These are phyloP conservation scores for Pyricularia pennisetigena DNA, from an alignment of 2,329 filamentous ascomycete species.

Conservation along the genomic window DNA sequence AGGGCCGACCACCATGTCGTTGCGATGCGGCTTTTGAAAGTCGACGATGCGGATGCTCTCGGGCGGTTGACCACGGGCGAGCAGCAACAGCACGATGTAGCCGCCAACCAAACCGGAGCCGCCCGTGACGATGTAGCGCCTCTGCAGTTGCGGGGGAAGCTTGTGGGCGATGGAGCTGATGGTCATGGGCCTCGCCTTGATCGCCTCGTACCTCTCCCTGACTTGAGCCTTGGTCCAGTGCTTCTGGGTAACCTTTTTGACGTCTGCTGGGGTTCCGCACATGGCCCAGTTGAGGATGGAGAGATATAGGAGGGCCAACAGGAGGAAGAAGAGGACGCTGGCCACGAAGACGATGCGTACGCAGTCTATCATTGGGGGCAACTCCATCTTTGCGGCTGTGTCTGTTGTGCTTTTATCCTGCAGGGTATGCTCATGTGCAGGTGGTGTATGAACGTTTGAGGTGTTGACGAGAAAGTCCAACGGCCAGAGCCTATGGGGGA, in stretches of 20 bases:
- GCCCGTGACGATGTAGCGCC: constrained; percentile 26
- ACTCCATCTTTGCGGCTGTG: not conserved
- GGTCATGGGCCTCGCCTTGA: constrained; percentile 19
- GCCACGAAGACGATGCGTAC: constrained; percentile 1
- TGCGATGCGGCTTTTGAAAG: constrained; percentile 26
- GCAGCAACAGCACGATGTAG: constrained; percentile 36
- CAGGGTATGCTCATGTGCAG: no score
- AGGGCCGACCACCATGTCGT: constrained; percentile 25
- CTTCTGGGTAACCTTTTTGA: constrained; percentile 14
- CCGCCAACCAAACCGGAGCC: constrained; percentile 34
- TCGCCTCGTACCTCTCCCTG: constrained; percentile 18
- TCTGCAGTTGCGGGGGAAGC: constrained; percentile 22
- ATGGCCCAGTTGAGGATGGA: constrained; percentile 20
- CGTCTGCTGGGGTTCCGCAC: constrained; percentile 19
- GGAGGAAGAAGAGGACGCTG: not conserved
- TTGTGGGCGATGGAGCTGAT: constrained; percentile 14
- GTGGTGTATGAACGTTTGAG: not conserved
- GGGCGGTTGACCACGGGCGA: constrained; percentile 33
- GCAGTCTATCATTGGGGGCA: not conserved
- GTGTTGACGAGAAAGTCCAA: not conserved
- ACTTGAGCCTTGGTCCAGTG: constrained; percentile 22
- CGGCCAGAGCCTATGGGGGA: no score
- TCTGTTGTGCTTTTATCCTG: not conserved
- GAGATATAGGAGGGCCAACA: constrained; percentile 8
- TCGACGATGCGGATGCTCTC: constrained; percentile 37